These are phyloP conservation scores for Exophiala phaeomuriformis DNA, from an alignment of 2,329 filamentous ascomycete genomes.

Conservation along the genomic window DNA sequence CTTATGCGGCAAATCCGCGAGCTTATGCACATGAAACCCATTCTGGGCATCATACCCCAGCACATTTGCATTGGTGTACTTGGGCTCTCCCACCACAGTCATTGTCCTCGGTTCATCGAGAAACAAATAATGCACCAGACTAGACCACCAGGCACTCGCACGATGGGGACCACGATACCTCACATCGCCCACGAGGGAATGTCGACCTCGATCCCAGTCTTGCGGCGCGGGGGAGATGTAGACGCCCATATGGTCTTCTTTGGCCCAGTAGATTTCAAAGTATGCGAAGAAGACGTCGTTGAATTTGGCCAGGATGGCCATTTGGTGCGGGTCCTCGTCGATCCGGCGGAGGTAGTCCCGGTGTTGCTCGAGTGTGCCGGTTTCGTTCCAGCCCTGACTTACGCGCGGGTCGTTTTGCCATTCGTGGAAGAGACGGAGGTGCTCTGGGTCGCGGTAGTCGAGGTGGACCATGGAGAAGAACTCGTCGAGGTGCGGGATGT, in stretches of 20 bases:
- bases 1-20: conserved; percentile 66
- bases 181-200: conserved; percentile 53
- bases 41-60: conserved; percentile 68
- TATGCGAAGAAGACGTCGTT: conserved; percentile 66
- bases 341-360: conserved; percentile 61
- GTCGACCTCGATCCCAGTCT: conserved; percentile 53
- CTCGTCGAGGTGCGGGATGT: conserved; percentile 67
- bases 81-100: conserved; percentile 57
- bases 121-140: conserved; percentile 54
- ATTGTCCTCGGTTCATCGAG: conserved; percentile 51
- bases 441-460: conserved; percentile 56
- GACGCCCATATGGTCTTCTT: conserved; percentile 56
- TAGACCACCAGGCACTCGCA: conserved; percentile 53
- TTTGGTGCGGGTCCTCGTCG: conserved; percentile 63
- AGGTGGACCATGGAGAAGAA: conserved; percentile 71
- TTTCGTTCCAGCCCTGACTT: conserved; percentile 72
- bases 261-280: conserved; percentile 74
- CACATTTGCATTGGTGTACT: conserved; percentile 61
- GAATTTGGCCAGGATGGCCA: conserved; percentile 64
- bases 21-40: conserved; percentile 64
- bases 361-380: conserved; percentile 67
- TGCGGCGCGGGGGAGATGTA: conserved; percentile 48
- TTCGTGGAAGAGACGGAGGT: conserved; percentile 63
- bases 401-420: conserved; percentile 84
- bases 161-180: conserved; percentile 49